phyloP scores from a whole-genome alignment of 2,329 filamentous ascomycete species.

The Plectosphaerella cucumerina region DNA sequence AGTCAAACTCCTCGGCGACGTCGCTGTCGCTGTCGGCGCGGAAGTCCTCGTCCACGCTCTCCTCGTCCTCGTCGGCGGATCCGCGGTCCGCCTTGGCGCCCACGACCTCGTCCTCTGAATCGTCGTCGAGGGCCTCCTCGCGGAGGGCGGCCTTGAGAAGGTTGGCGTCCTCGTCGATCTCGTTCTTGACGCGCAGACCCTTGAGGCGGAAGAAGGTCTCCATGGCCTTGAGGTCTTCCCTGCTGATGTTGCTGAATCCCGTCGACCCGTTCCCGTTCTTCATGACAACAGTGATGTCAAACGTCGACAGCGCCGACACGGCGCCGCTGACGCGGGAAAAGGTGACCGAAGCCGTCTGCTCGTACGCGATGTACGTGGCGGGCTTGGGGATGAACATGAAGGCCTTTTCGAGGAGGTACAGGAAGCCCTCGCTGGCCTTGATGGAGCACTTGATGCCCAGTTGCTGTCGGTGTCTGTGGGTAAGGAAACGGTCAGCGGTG shows the following conservation, averaged over 20 bases:
- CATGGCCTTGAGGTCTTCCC: constrained; percentile 94
- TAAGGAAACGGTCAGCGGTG: constrained; percentile 17
- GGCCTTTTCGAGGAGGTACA: constrained; percentile 96
- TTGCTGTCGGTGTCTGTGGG: constrained; percentile 74
- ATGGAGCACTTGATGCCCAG: constrained; percentile 99
- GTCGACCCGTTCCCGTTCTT: constrained; percentile 84
- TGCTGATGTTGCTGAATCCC: constrained; percentile 98
- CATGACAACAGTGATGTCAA: constrained; percentile 91
- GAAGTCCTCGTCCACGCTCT: constrained; percentile 96
- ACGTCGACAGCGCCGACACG: constrained; percentile 89
- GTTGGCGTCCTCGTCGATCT: constrained; percentile 92
- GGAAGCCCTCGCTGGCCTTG: constrained; percentile 96
- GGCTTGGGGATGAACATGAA: constrained; percentile 99
- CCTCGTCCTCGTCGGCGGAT: constrained; percentile 92
- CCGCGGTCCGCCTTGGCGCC: constrained; percentile 71
- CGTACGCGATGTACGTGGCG: constrained; percentile 93
- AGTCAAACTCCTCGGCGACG: constrained; percentile 94
- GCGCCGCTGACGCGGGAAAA: constrained; percentile 95
- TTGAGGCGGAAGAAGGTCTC: constrained; percentile 98
- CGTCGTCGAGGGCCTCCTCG: constrained; percentile 77
- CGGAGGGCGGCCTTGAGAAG: constrained; percentile 75
- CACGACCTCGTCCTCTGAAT: constrained; percentile 74
- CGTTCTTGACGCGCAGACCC: constrained; percentile 93
- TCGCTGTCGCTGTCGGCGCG: constrained; percentile 88
- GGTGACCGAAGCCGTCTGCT: constrained; percentile 85